These are phyloP conservation scores for Alternaria arborescens DNA, from an alignment of 2,329 filamentous ascomycete genomes.

Conservation along the genomic window DNA sequence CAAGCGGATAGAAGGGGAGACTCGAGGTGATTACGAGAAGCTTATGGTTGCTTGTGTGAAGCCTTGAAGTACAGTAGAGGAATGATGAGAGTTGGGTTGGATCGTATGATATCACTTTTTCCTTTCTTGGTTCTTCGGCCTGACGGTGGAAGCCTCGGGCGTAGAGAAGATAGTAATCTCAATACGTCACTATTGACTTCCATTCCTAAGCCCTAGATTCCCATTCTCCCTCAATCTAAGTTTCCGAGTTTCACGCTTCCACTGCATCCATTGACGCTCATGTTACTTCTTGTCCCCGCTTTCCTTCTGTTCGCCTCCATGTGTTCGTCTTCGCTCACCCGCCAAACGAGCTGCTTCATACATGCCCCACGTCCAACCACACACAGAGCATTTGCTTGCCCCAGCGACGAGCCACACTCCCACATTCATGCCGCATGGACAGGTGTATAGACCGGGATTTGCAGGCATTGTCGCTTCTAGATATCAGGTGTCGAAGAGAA, in stretches of 20 bases:
- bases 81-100: background rate
- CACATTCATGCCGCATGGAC: background rate
- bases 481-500: background rate
- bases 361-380: constrained; percentile 3
- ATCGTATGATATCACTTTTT: constrained; percentile 7
- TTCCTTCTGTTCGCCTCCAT: background rate
- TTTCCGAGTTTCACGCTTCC: background rate
- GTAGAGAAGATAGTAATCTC: background rate
- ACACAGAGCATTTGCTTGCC: background rate
- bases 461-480: background rate
- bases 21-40: constrained; percentile 81
- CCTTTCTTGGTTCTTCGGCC: background rate
- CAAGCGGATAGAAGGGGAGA: constrained; percentile 79
- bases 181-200: background rate
- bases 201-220: background rate
- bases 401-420: background rate
- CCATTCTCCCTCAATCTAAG: background rate
- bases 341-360: background rate
- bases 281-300: background rate
- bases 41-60: constrained; percentile 73
- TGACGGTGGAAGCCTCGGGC: background rate
- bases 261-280: background rate
- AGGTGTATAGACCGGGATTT: background rate
- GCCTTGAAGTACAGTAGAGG: constrained; percentile 16
- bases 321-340: background rate